Base-by-base conservation (phyloP, 2,329 filamentous ascomycete genomes). In the Aspergillus glaucus region DNA sequence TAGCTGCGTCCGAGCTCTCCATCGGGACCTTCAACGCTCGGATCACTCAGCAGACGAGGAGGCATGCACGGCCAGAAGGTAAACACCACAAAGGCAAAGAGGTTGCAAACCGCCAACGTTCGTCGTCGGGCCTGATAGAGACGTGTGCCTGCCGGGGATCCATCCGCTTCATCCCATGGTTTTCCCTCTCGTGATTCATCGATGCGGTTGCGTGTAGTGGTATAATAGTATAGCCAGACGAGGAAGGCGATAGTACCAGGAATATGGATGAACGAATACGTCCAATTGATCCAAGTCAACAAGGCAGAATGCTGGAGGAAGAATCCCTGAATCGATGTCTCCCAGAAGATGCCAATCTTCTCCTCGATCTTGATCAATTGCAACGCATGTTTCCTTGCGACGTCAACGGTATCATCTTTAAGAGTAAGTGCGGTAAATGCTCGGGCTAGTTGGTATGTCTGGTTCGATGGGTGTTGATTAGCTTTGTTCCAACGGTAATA, bases 241-340 rank as follows among this genome's bases (percentile, higher is more conserved):
- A 82, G 73, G 61, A 87, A 89, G 41, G 84, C 75, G 55, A 88
- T 88, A 5, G 85, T 88, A 12, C 84, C 85, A 0, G 85, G 86
- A 50, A 88, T 88, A 65, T 88, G 86, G 59, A 89, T 87, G 67
- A 87, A 88, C 5, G 84, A 87, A 68, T 88, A 88, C 24, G 80
- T 76, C 60, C 84, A 78, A 67, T 88, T 88, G 57, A 83, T 86
- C 79, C 79, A 87, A 55, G 75, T 79, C 73, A 89, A 78, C 39
- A 85, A 58, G 24, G 71, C 62, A 1, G 81, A 77, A 45, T 77
- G 76, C 17, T 69, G 64, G 44, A 82, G 68, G 61, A 82, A 80
- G 64, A 71, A 77, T 30, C 66, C 65, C 66, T 88, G 85, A 42
- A 88, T 75, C 10, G 71, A 70, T 3, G 80, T 67, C 64, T 88